Conservation (phyloP, 2,329 filamentous ascomycete genomes). For the Nemania bipapillata region DNA sequence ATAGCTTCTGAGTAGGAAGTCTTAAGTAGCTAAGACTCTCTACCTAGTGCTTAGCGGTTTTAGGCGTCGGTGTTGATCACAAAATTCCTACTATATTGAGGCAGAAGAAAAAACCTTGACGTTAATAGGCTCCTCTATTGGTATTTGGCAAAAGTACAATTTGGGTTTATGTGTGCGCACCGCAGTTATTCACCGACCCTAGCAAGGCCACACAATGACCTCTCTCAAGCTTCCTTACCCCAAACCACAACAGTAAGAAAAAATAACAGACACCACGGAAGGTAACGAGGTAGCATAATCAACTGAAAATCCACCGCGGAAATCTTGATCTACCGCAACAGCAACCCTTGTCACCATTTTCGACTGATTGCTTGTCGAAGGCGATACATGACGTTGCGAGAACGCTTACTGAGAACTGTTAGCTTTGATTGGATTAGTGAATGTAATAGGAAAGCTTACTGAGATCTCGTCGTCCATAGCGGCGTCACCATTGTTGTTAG, state of each 20-base stretch:
- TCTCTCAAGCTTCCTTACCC: constrained; percentile 1
- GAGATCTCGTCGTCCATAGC: constrained; percentile 74
- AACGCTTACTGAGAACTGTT: constrained; percentile 28
- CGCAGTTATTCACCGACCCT: constrained; percentile 17
- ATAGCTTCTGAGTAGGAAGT: too few relatives aligned
- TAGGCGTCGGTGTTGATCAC: too few relatives aligned
- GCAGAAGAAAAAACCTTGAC: not conserved
- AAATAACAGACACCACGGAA: not conserved
- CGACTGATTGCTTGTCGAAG: not conserved
- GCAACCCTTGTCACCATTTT: not conserved
- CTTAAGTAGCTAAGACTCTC: too few relatives aligned
- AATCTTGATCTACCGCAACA: not conserved
- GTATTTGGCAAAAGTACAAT: constrained; percentile 29
- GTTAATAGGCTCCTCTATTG: constrained; percentile 14
- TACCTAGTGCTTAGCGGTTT: too few relatives aligned
- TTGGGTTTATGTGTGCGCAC: constrained; percentile 24
- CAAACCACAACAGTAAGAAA: not conserved
- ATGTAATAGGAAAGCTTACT: constrained; percentile 35
- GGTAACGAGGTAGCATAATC: constrained; percentile 15
- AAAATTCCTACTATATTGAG: not conserved
- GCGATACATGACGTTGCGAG: not conserved
- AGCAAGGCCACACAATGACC: constrained; percentile 6
- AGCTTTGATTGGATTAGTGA: not conserved
- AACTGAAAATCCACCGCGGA: constrained; percentile 11
- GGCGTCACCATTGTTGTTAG: constrained; percentile 59